Base-by-base conservation (phyloP, 257 asterid genomes). In the Solanum peruvianum region DNA sequence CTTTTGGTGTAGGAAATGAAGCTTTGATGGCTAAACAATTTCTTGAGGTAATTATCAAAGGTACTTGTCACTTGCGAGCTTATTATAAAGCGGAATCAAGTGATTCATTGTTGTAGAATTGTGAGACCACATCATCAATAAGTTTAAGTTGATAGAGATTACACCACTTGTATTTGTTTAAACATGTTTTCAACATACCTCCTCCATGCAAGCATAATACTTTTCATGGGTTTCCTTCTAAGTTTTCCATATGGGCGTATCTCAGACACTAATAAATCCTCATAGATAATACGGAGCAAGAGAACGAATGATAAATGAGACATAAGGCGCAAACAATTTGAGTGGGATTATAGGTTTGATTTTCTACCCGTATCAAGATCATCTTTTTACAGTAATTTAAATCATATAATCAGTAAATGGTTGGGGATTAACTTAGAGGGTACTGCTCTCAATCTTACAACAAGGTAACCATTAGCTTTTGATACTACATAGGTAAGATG, bases 21-120 rank as follows among this genome's bases (percentile, higher is more conserved):
- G 89, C 93, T 13, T 64, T 95, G 89, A 93, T 87, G 91, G 92
- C 91, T 29, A 98, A 97, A 91, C 94, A 88, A 93, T 93, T 94
- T 87, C 97, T 95, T 4, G 99, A 95, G 92, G 89, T 94, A 88
- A 87, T 97, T 88, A 95, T 97, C 86, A 87, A 90, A 91, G 99
- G 97, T 95, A 93, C 72, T 83, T 88, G 44, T 47, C 67, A 80
- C 0, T 78, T 78, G 39, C 6, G 4, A 80, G 85, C 85, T 80
- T 25, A 16, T 80, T 27, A 29, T 5, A 47, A 27, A 16, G 67
- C 3, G 5, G 29, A 44, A 16, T 78, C 84, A 44, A 2, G 25
- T 35, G 16, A 35, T 78, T 15, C 84, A 25, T 25, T 44, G 4
- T 47, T 27, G 21, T 15, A 15, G 60, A 49, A 80, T 29, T 80